Base-by-base conservation (phyloP, 2,329 filamentous ascomycete species). In the Blastomyces percursus region DNA sequence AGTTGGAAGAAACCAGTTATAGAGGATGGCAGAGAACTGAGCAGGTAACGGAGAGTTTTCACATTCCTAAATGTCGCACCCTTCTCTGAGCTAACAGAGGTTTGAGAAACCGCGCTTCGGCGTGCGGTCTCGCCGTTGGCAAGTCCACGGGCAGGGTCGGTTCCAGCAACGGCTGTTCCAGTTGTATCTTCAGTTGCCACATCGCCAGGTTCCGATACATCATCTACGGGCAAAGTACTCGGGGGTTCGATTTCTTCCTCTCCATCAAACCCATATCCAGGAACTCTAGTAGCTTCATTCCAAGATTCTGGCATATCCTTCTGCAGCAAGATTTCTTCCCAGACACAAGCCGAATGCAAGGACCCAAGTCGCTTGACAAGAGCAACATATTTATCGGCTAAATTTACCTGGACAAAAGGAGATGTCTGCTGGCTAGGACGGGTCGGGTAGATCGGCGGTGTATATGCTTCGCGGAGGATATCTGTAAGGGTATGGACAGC, bases 1-100 rank as follows among this genome's bases (percentile, higher is more conserved):
- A 86, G 87, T 70, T 96, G 90, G 71, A 96, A 88, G 68, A 97
- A 89, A 0, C 89, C 87, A 21, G 90, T 88, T n/a, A 92, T 88
- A 2, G 87, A 87, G 9, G 86, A 86, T 27, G 92, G 86, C 68
- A 95, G 83, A 42, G 90, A 87, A 69, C 88, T 87, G 14, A 97
- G 81, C 12, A 97, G 79, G 67, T 86, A 87, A 46, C 88, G 84
- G 54, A 97, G 80, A 14, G 84, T 87, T 71, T 88, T 85, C 50
- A 88, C 91, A 73, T 97, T 99, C 71, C 88, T 85, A 72, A 87
- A 86, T 54, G 79, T 75, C 40, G 78, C 72, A 40, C 70, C 55
- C 71, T 73, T 46, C 61, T 69, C 62, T 62, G 69, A 59, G 60
- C 62, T 44, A 59, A 66, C 62, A 66, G 69, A 42, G 61, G 60